phyloP scores from a whole-genome alignment of 2,329 filamentous ascomycete species.

The Zasmidium citrigriseum region DNA sequence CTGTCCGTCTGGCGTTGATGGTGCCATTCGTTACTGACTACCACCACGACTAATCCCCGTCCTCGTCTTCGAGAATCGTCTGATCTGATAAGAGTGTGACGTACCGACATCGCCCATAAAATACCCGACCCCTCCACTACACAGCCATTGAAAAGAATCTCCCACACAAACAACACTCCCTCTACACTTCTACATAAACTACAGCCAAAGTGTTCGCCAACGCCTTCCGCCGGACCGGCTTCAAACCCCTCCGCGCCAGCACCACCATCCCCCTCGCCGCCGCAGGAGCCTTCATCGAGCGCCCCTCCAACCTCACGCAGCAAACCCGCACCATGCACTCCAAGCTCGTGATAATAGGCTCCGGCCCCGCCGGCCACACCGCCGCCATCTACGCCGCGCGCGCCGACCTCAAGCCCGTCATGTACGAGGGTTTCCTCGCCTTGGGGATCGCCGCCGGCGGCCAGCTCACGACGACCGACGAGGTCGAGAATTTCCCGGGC shows the following conservation, averaged over 20 bases:
- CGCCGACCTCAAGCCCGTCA: conserved; percentile 88
- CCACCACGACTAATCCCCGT: not conserved
- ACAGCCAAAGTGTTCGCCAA: conserved; percentile 85
- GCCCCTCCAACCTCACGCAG: conserved; percentile 28
- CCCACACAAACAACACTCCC: not conserved
- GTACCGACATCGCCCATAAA: not conserved
- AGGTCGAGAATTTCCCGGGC: conserved; percentile 97
- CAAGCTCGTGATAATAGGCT: conserved; percentile 79
- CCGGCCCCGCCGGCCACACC: conserved; percentile 95
- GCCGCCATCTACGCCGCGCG: conserved; percentile 94
- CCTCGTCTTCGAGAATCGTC: not conserved
- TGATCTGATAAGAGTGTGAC: not conserved
- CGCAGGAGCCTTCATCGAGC: conserved; percentile 59
- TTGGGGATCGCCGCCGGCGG: conserved; percentile 95
- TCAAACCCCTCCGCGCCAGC: conserved; percentile 68
- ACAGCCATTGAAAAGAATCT: not conserved
- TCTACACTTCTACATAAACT: not conserved
- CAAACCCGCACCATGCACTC: conserved; percentile 74
- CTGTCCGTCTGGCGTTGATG: not conserved
- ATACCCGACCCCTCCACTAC: not conserved
- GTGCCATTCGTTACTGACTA: no score
- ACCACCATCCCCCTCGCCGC: conserved; percentile 71
- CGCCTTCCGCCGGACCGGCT: conserved; percentile 66
- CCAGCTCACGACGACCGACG: conserved; percentile 96
- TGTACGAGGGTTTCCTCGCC: conserved; percentile 98